Conservation (phyloP, 768 basidiomycete genomes). For the Suillus paluster region DNA sequence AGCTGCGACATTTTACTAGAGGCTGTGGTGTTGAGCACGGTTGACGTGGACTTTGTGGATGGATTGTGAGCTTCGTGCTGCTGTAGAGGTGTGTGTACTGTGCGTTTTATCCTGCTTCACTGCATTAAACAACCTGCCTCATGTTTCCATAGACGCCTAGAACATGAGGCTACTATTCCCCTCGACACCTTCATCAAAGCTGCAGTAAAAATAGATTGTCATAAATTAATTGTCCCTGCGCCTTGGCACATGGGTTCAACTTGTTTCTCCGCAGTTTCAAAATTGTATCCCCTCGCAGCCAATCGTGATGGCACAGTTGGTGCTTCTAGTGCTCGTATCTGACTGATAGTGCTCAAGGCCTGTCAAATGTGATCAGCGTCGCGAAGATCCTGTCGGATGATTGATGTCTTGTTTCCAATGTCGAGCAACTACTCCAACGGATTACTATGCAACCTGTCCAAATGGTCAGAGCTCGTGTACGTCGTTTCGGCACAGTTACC, state of each 20-base stretch:
- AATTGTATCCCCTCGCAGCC: background rate
- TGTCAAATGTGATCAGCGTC: no score
- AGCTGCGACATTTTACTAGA: background rate
- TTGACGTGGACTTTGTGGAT: background rate
- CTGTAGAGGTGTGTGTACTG: background rate
- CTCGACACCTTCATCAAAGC: no score
- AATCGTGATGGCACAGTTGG: background rate
- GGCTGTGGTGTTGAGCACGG: background rate
- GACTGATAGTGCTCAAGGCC: no score
- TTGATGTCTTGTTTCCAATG: background rate
- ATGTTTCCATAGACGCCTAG: background rate
- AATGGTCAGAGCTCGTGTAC: no score
- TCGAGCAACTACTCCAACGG: background rate
- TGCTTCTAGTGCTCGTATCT: background rate
- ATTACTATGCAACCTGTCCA: no score
- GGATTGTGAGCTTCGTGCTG: background rate
- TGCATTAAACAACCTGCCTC: background rate
- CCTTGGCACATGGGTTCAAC: background rate
- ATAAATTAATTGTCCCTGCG: background rate
- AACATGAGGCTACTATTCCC: no score
- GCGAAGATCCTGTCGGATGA: background rate
- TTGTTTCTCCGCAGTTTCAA: background rate
- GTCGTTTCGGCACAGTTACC: background rate
- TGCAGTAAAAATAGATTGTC: background rate
- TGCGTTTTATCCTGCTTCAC: background rate